phyloP scores from a whole-genome alignment of 768 basidiomycete genomes.

The Panellus pusillus region DNA sequence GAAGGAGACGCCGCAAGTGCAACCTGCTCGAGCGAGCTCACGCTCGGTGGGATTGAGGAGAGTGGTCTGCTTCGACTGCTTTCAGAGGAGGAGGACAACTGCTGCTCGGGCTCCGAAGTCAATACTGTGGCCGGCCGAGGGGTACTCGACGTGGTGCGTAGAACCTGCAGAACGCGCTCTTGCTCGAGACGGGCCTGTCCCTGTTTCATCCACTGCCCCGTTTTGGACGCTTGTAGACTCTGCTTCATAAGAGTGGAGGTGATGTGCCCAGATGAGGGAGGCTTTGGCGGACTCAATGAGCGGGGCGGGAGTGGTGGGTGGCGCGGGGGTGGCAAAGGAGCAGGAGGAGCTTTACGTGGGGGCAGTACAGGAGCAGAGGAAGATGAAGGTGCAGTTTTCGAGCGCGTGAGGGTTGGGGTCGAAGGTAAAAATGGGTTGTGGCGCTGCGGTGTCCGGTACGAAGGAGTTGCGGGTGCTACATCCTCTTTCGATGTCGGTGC shows the following conservation, averaged over 20 bases:
- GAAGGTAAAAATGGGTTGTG: slow-evolving; percentile 12
- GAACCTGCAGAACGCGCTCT: slow-evolving; percentile 67
- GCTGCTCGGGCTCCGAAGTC: slow-evolving; percentile 4
- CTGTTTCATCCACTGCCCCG: slow-evolving; percentile 67
- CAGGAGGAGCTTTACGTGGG: slow-evolving; percentile 15
- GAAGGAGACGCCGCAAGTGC: slow-evolving; percentile 33
- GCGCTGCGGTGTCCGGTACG: background rate
- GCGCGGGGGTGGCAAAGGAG: slow-evolving; percentile 27
- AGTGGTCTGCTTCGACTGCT: slow-evolving; percentile 22
- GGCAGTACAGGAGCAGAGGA: slow-evolving; percentile 17
- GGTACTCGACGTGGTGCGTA: slow-evolving; percentile 56
- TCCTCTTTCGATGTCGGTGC: background rate
- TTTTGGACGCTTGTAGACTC: slow-evolving; percentile 70
- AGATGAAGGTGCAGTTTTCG: slow-evolving; percentile 10
- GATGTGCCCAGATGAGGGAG: slow-evolving; percentile 40
- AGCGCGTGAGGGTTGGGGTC: slow-evolving; percentile 15
- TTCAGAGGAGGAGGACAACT: slow-evolving; percentile 21
- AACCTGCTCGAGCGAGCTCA: slow-evolving; percentile 47
- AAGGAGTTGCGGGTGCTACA: background rate
- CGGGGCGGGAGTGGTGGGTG: slow-evolving; percentile 30
- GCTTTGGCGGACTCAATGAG: slow-evolving; percentile 23
- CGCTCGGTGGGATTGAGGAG: slow-evolving; percentile 40
- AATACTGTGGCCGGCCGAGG: slow-evolving; percentile 9
- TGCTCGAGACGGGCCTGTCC: slow-evolving; percentile 68
- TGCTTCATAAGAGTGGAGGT: slow-evolving; percentile 72